phyloP scores from a whole-genome alignment of 129 eudicot genomes.

The Escallonia rubra region DNA sequence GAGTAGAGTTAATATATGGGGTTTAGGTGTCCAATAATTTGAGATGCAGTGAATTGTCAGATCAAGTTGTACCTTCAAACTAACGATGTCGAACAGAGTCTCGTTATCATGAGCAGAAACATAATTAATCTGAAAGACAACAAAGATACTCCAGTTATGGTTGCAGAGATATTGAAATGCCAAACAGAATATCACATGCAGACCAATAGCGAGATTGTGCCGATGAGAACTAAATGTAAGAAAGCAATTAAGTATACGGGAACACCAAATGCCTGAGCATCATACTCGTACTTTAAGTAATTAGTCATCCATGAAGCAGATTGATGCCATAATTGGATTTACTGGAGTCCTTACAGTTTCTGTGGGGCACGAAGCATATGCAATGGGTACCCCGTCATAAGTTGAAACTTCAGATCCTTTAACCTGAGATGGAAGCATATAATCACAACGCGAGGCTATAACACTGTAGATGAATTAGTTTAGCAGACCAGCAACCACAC shows the following conservation, averaged over 20 bases:
- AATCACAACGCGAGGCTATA: background rate
- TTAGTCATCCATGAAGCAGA: too few species aligned
- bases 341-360: slow-evolving; percentile 60
- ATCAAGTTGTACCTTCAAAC: slow-evolving; percentile 62
- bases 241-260: too few species aligned
- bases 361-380: slow-evolving; percentile 58
- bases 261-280: too few species aligned
- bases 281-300: too few species aligned
- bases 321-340: too few species aligned
- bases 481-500: background rate
- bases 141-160: background rate
- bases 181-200: too few species aligned
- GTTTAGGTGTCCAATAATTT: background rate
- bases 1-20: slow-evolving; percentile 8
- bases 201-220: too few species aligned
- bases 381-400: slow-evolving; percentile 72
- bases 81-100: slow-evolving; percentile 85
- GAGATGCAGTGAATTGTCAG: background rate
- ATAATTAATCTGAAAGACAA: slow-evolving; percentile 65
- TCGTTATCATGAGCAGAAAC: slow-evolving; percentile 98
- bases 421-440: slow-evolving; percentile 36
- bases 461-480: background rate
- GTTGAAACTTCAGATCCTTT: slow-evolving; percentile 73
- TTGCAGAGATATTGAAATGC: too few species aligned
- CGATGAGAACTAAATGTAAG: too few species aligned